phyloP scores from a whole-genome alignment of 345 rosid genomes.

The Eucalyptus shirleyi region DNA sequence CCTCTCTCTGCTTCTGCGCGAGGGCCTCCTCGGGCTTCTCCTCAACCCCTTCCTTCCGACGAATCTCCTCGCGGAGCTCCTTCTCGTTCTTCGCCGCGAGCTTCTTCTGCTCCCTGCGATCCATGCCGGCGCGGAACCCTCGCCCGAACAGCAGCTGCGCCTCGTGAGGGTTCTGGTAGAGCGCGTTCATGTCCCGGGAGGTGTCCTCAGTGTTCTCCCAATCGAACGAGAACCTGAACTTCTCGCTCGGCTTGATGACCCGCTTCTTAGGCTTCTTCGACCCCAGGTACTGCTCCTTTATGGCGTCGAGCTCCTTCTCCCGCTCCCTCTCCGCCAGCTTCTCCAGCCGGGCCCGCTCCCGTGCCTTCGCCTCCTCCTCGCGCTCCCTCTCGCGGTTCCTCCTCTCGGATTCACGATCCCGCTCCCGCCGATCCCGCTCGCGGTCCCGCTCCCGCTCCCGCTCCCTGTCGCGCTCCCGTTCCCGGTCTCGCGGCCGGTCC shows the following conservation, averaged over 20 bases:
- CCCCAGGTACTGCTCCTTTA: constrained; percentile 85
- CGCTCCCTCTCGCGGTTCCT: constrained; percentile 60
- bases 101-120: constrained; percentile 92
- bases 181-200: constrained; percentile 69
- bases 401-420: constrained; percentile 54
- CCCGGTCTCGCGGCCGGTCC: constrained; percentile 18
- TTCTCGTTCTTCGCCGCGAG: constrained; percentile 90
- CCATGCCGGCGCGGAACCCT: constrained; percentile 95
- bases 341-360: constrained; percentile 64
- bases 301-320: constrained; percentile 74
- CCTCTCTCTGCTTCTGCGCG: constrained; percentile 59
- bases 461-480: constrained; percentile 23
- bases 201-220: constrained; percentile 97
- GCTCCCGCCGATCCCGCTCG: constrained; percentile 16
- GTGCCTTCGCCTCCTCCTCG: constrained; percentile 49
- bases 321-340: constrained; percentile 67
- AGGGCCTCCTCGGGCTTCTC: constrained; percentile 91
- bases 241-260: constrained; percentile 86
- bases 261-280: constrained; percentile 93
- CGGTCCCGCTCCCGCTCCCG: constrained; percentile 24
- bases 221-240: constrained; percentile 89
- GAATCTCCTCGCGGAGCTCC: constrained; percentile 77
- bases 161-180: constrained; percentile 93
- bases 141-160: constrained; percentile 87
- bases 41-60: constrained; percentile 65